These are phyloP conservation scores for Plantago rigida DNA, from an alignment of 305 asterid species.

Conservation along the genomic window DNA sequence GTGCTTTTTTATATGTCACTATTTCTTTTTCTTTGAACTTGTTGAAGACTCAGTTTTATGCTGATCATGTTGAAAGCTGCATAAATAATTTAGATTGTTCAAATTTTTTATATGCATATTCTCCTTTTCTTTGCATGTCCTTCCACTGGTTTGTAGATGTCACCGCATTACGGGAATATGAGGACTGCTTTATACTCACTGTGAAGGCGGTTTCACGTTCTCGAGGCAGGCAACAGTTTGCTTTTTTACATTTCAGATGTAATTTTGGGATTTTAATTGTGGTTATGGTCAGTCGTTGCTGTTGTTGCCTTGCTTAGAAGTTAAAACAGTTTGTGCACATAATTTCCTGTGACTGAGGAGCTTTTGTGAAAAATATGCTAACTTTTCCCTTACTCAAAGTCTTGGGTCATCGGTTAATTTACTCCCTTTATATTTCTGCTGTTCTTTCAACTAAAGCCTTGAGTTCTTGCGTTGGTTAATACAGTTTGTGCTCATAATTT, in stretches of 20 bases:
- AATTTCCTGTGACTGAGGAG: constrained; percentile 10
- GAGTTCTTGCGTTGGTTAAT: no score
- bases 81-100: constrained; percentile 32
- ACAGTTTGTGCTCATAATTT: no score
- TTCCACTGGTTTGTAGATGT: constrained; percentile 73
- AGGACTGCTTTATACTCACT: constrained; percentile 64
- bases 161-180: constrained; percentile 81
- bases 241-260: constrained; percentile 39
- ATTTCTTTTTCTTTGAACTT: constrained; percentile 30
- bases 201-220: constrained; percentile 81
- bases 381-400: background rate
- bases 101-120: constrained; percentile 42
- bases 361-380: constrained; percentile 1
- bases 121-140: constrained; percentile 80
- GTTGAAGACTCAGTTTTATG: constrained; percentile 29
- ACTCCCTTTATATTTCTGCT: no score
- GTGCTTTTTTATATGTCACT: constrained; percentile 23
- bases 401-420: no score
- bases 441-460: no score
- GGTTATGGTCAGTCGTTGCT: constrained; percentile 32
- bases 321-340: background rate
- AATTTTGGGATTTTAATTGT: constrained; percentile 35
- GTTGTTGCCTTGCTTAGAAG: constrained; percentile 24
- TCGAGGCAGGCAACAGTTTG: constrained; percentile 74
- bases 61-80: constrained; percentile 40